Evolutionary conservation across 1,284 basidiomycete species (phyloP).

Genomic region (Leccinum fuscescens): DNA sequence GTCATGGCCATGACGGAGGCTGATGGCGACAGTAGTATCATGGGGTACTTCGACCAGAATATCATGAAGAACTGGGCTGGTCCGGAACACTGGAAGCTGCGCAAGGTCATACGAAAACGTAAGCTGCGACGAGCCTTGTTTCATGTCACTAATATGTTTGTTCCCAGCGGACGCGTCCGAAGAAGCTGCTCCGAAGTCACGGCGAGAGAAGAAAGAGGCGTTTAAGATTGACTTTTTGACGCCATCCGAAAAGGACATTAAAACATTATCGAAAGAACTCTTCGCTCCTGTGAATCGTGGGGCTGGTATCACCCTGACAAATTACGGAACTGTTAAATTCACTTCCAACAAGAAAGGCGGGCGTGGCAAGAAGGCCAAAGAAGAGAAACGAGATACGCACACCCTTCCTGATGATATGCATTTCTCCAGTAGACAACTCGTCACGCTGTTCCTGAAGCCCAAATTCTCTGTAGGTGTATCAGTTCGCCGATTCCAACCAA

Average conservation of each 20-base stretch:
- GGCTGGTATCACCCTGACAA: conserved; percentile 66
- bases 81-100: conserved; percentile 96
- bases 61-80: conserved; percentile 97
- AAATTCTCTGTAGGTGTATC: conserved; percentile 75
- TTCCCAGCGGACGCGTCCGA: conserved; percentile 51
- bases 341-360: conserved; percentile 45
- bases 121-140: conserved; percentile 27
- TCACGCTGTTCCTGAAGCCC: conserved; percentile 94
- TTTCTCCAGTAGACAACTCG: conserved; percentile 86
- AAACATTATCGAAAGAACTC: conserved; percentile 74
- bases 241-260: conserved; percentile 60
- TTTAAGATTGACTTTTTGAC: conserved; percentile 87
- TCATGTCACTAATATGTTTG: conserved; percentile 4
- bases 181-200: conserved; percentile 50
- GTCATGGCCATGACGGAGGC: conserved; percentile 82
- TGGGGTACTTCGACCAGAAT: conserved; percentile 93
- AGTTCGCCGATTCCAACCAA: background rate
- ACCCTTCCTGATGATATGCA: conserved; percentile 96
- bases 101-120: conserved; percentile 76
- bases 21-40: conserved; percentile 63
- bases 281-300: conserved; percentile 75
- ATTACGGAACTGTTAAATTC: conserved; percentile 39
- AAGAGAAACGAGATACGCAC: conserved; percentile 73
- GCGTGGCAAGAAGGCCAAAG: conserved; percentile 45
- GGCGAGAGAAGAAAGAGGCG: conserved; percentile 78